These are phyloP conservation scores for Scedosporium boydii DNA, from an alignment of 2,329 filamentous ascomycete genomes.

Conservation along the genomic window DNA sequence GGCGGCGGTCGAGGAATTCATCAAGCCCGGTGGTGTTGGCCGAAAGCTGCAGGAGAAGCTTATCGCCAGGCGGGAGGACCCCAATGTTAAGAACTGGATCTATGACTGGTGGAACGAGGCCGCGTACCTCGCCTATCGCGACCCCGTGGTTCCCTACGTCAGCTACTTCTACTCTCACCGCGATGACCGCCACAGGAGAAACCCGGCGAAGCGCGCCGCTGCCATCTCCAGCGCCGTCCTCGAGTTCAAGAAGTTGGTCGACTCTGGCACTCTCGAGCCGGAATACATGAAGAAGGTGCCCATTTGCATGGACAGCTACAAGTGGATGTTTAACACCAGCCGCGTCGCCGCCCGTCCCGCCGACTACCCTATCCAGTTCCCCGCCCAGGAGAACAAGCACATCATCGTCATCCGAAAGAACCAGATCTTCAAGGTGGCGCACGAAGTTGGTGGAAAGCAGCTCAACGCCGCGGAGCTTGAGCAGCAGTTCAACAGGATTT, in stretches of 20 bases:
- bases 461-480: conserved; percentile 86
- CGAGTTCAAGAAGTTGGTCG: conserved; percentile 92
- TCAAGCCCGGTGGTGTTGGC: conserved; percentile 77
- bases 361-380: conserved; percentile 78
- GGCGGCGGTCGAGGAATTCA: conserved; percentile 79
- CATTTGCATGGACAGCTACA: conserved; percentile 96
- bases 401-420: conserved; percentile 90
- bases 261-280: conserved; percentile 72
- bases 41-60: conserved; percentile 82
- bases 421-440: conserved; percentile 87
- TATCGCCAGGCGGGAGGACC: conserved; percentile 66
- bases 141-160: conserved; percentile 94
- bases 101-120: conserved; percentile 97
- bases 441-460: conserved; percentile 73
- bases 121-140: conserved; percentile 86
- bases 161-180: conserved; percentile 99
- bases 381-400: conserved; percentile 67
- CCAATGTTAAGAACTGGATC: conserved; percentile 85
- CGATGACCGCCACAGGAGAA: conserved; percentile 78
- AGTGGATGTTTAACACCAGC: conserved; percentile 97
- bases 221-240: conserved; percentile 78
- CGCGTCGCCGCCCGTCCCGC: conserved; percentile 74
- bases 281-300: conserved; percentile 98
- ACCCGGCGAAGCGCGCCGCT: conserved; percentile 87
- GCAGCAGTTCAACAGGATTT: conserved; percentile 77